These are phyloP conservation scores for Leucaena leucocephala DNA, from an alignment of 306 rosid species.

Conservation along the genomic window DNA sequence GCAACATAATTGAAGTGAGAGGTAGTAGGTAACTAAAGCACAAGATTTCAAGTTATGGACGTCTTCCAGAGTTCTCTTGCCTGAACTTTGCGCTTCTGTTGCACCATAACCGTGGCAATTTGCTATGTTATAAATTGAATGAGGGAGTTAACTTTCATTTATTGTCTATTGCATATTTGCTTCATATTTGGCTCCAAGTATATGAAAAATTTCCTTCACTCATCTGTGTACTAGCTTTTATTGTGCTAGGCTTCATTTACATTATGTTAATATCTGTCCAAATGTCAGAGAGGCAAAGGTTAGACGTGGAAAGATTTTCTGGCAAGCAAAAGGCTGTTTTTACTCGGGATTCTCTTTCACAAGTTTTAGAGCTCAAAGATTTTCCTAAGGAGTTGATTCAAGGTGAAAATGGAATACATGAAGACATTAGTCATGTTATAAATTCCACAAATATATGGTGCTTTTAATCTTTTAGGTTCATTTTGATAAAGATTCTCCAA, in stretches of 20 bases:
- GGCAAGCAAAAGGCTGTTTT: slow-evolving; percentile 42
- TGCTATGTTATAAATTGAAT: background rate
- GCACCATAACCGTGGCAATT: background rate
- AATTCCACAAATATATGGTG: background rate
- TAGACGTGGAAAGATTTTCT: slow-evolving; percentile 52
- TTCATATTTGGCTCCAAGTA: slow-evolving; percentile 11
- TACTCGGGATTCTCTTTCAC: slow-evolving; percentile 61
- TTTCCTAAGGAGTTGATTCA: slow-evolving; percentile 63
- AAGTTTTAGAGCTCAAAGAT: slow-evolving; percentile 46
- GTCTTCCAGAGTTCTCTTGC: slow-evolving; percentile 11
- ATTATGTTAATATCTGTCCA: slow-evolving; percentile 18
- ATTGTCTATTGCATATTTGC: background rate
- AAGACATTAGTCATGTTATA: slow-evolving; percentile 25
- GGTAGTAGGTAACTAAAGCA: background rate
- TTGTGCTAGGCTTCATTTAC: slow-evolving; percentile 17
- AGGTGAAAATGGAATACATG: slow-evolving; percentile 49
- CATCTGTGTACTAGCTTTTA: slow-evolving; percentile 8
- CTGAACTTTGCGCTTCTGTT: background rate
- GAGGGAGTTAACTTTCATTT: background rate
- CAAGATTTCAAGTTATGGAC: background rate
- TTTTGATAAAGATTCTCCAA: slow-evolving; percentile 11
- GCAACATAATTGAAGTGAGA: background rate
- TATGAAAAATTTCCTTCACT: slow-evolving; percentile 4
- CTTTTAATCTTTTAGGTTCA: slow-evolving; percentile 30
- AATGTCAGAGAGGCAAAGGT: slow-evolving; percentile 50